These are phyloP conservation scores for Corchorus olitorius DNA, from an alignment of 345 rosid genomes.

Conservation along the genomic window DNA sequence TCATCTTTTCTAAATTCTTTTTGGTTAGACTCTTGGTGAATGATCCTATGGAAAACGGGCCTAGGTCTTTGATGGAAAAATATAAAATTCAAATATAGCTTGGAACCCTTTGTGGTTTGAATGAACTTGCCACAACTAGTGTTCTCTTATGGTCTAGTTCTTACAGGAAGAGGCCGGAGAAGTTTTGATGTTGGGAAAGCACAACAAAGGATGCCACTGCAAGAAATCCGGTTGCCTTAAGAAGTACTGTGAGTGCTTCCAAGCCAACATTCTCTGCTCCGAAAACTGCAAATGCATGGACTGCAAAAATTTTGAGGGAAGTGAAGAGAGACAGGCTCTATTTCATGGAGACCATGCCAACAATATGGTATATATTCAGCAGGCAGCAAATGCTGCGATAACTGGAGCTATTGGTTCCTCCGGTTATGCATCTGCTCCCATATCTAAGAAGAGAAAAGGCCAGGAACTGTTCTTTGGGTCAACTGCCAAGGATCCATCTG, in stretches of 20 bases:
- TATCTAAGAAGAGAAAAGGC: conserved; percentile 81
- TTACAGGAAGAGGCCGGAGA: conserved; percentile 82
- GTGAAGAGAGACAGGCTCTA: conserved; percentile 94
- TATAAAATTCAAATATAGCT: neutral
- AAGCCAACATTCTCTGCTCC: conserved; percentile 94
- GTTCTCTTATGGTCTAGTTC: neutral
- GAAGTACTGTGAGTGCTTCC: conserved; percentile 98
- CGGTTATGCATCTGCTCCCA: conserved; percentile 77
- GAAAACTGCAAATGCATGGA: conserved; percentile 97
- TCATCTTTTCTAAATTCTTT: conserved; percentile 5
- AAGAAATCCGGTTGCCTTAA: conserved; percentile 98
- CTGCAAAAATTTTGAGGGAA: conserved; percentile 97
- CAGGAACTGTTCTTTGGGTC: conserved; percentile 72
- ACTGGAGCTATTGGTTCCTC: conserved; percentile 98
- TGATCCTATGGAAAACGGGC: neutral
- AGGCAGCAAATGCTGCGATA: conserved; percentile 98
- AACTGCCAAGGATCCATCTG: conserved; percentile 50
- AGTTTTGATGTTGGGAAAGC: conserved; percentile 70
- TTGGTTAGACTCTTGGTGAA: neutral
- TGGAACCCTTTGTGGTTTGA: neutral
- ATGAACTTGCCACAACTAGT: neutral
- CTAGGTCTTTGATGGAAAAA: neutral
- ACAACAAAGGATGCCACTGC: conserved; percentile 99
- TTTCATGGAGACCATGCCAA: conserved; percentile 91
- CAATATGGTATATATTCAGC: conserved; percentile 86